Percentiles rank a stretch among this genome's conserved stretches.
Conservation (phyloP, 225 moss, liverwort and hornwort genomes). For the Anthoceros angustus region DNA sequence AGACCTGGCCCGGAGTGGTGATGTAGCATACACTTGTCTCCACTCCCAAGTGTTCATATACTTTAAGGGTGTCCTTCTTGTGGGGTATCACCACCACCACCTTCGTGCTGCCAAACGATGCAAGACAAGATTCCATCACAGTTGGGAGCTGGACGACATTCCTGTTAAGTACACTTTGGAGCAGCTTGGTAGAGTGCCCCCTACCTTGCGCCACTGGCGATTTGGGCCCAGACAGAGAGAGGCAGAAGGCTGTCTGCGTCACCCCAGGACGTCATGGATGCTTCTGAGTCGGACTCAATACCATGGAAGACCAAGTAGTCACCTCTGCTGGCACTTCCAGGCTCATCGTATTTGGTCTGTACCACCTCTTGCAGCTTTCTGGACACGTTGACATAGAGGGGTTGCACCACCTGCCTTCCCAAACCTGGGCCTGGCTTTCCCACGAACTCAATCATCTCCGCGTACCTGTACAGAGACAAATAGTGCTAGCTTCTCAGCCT, state of each 20-base stretch:
- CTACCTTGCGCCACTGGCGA: constrained; percentile 48
- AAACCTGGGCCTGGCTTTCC: constrained; percentile 33
- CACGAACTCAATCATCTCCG: constrained; percentile 45
- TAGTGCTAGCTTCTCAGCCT: not conserved
- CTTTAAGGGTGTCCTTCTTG: constrained; percentile 39
- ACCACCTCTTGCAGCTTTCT: constrained; percentile 53
- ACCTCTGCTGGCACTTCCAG: constrained; percentile 36
- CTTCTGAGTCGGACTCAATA: constrained; percentile 52
- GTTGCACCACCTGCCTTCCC: constrained; percentile 34
- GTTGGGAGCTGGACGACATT: not conserved
- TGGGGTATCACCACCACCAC: constrained; percentile 71
- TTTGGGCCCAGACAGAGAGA: constrained; percentile 36
- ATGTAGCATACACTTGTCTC: constrained; percentile 52
- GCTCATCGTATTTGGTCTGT: constrained; percentile 41
- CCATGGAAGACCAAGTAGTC: constrained; percentile 77
- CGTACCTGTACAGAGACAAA: constrained; percentile 39
- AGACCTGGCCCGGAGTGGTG: constrained; percentile 91
- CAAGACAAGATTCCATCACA: not conserved
- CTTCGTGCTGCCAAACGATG: constrained; percentile 31
- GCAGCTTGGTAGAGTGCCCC: not conserved
- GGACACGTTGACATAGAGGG: constrained; percentile 44
- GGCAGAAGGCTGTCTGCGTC: constrained; percentile 76
- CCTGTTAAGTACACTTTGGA: not conserved
- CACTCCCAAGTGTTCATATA: constrained; percentile 57
- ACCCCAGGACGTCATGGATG: constrained; percentile 71